A percentile compares a stretch with the other conserved stretches of the same genome.
Conservation (phyloP, 1,139 yeast genomes). For the Sugiyamaella castrensis region DNA sequence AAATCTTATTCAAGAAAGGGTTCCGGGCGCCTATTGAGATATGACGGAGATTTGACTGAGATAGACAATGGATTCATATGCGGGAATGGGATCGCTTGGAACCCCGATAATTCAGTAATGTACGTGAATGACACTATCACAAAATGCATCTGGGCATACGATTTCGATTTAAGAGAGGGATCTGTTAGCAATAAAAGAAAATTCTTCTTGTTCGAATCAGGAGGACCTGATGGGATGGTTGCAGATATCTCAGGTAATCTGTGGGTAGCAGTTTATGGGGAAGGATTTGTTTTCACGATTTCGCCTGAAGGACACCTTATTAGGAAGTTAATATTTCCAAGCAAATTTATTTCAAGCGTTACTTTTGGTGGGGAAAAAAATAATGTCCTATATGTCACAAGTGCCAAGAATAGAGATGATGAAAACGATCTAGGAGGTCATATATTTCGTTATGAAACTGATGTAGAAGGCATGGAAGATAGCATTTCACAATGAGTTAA, state of each 20-base stretch:
- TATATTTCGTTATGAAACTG: not conserved
- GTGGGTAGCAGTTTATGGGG: conserved; percentile 51
- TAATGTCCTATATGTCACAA: not conserved
- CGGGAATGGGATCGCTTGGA: conserved; percentile 72
- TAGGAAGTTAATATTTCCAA: not conserved
- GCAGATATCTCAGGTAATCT: conserved; percentile 57
- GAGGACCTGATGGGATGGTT: conserved; percentile 74
- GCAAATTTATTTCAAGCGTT: not conserved
- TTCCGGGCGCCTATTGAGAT: conserved; percentile 39
- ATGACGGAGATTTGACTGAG: conserved; percentile 29
- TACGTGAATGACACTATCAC: conserved; percentile 73
- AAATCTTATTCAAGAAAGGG: conserved; percentile 24
- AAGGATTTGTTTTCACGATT: not conserved
- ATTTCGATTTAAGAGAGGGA: conserved; percentile 51
- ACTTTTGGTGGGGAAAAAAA: not conserved
- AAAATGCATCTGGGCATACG: conserved; percentile 50
- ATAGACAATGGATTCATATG: conserved; percentile 29
- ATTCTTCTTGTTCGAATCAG: conserved; percentile 21
- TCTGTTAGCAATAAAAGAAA: conserved; percentile 43
- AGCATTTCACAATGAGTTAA: no score
- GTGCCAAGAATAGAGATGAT: not conserved
- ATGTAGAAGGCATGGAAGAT: not conserved
- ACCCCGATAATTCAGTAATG: conserved; percentile 47
- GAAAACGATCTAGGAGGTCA: not conserved
- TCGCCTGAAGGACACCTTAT: not conserved